Evolutionary conservation across 768 basidiomycete species (phyloP).

Genomic region (Amanita muscaria): DNA sequence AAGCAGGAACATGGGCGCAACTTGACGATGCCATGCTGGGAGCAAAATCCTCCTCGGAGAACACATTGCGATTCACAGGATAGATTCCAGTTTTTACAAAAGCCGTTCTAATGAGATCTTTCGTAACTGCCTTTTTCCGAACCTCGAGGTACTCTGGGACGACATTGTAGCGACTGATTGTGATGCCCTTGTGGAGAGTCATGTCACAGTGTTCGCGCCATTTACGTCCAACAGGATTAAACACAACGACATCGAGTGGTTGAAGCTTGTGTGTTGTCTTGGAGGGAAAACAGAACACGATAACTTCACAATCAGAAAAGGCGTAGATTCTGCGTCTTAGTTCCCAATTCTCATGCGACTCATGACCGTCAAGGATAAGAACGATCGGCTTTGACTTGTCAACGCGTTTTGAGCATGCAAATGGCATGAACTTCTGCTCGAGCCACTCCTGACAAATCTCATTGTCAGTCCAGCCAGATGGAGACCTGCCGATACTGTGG

Average conservation of each 20-base stretch:
- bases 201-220: slow-evolving; percentile 24
- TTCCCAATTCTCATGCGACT: slow-evolving; percentile 27
- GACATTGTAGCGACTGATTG: slow-evolving; percentile 18
- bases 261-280: slow-evolving; percentile 14
- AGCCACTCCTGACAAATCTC: slow-evolving; percentile 28
- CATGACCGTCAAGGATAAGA: slow-evolving; percentile 36
- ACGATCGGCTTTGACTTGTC: slow-evolving; percentile 23
- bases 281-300: too few relatives aligned
- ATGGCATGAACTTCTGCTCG: slow-evolving; percentile 27
- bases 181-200: slow-evolving; percentile 13
- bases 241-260: slow-evolving; percentile 37
- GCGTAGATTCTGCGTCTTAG: slow-evolving; percentile 22
- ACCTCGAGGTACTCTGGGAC: slow-evolving; percentile 22
- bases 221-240: slow-evolving; percentile 22
- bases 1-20: neutral
- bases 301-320: slow-evolving; percentile 26
- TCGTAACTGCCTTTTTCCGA: slow-evolving; percentile 12
- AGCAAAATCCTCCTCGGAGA: slow-evolving; percentile 14
- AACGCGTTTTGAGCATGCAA: slow-evolving; percentile 15
- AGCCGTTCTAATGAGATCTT: slow-evolving; percentile 12
- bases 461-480: too few relatives aligned
- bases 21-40: slow-evolving; percentile 12
- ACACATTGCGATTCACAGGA: slow-evolving; percentile 8
- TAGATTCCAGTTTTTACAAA: slow-evolving; percentile 12
- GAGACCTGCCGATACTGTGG: too few relatives aligned